Conservation (phyloP, 768 basidiomycete genomes). For the Terana coerulea region DNA sequence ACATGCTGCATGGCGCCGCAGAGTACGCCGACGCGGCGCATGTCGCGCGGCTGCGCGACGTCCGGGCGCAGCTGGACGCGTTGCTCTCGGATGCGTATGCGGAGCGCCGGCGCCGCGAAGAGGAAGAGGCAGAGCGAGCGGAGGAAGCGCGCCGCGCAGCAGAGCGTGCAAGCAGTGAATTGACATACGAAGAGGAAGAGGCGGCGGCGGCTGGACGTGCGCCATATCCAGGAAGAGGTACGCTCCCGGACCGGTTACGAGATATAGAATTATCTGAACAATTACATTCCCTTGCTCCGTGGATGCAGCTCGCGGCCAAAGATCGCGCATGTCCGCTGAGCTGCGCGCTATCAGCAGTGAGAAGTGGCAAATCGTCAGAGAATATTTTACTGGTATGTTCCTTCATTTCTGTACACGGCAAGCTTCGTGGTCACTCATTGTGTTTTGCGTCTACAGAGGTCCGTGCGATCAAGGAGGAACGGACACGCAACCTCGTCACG, state of each 20-base stretch:
- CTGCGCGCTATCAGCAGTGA: neutral
- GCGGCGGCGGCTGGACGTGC: too few relatives aligned
- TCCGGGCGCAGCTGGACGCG: neutral
- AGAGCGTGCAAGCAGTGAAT: neutral
- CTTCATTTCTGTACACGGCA: too few relatives aligned
- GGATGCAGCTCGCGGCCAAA: too few relatives aligned
- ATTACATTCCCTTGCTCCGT: too few relatives aligned
- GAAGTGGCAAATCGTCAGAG: neutral
- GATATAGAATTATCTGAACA: too few relatives aligned
- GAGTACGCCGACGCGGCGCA: neutral
- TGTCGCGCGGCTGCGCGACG: neutral
- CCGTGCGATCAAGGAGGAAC: too few relatives aligned
- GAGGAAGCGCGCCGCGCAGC: neutral
- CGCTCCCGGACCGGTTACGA: too few relatives aligned
- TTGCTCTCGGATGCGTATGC: neutral
- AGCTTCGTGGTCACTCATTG: too few relatives aligned
- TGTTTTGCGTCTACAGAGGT: too few relatives aligned
- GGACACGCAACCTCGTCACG: too few relatives aligned
- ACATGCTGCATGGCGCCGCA: neutral
- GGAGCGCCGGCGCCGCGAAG: neutral
- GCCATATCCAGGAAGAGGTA: neutral
- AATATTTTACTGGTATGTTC: neutral
- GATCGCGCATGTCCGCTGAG: too few relatives aligned
- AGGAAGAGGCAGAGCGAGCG: neutral
- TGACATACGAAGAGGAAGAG: neutral